Percentiles rank a stretch among this genome's conserved stretches.
Evolutionary conservation across 345 rosid genomes (phyloP).

Genomic region (Syzygium aromaticum): DNA sequence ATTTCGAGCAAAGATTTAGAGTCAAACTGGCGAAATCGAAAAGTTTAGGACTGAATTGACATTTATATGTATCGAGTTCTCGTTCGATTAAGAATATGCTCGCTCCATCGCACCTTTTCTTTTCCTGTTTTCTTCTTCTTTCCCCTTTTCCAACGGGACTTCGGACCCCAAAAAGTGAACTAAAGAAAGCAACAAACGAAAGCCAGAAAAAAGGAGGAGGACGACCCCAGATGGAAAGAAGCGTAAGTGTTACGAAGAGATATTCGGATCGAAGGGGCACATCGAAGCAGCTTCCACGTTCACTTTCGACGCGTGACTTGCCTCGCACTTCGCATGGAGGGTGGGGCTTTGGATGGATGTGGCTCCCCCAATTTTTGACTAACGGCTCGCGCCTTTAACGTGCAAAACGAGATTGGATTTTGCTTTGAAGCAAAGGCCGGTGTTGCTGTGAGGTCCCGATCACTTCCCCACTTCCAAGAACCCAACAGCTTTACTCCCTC

Average conservation of each 20-base stretch:
- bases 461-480: neutral
- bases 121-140: neutral
- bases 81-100: neutral
- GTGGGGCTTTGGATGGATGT: neutral
- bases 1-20: accelerated
- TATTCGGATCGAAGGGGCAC: neutral
- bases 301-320: neutral
- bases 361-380: neutral
- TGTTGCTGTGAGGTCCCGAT: neutral
- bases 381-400: neutral
- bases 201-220: neutral
- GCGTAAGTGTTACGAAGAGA: neutral
- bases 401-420: neutral
- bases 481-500: neutral
- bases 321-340: neutral
- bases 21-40: neutral
- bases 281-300: neutral
- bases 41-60: accelerated
- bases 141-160: neutral
- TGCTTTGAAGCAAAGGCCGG: neutral
- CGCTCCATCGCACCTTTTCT: neutral
- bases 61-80: neutral
- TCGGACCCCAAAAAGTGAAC: neutral
- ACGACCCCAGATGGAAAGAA: neutral
- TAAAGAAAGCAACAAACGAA: neutral